Percentiles rank a stretch among this genome's conserved stretches.
Conservation (phyloP, 169 alveolate genomes). For the Eimeria acervulina region DNA sequence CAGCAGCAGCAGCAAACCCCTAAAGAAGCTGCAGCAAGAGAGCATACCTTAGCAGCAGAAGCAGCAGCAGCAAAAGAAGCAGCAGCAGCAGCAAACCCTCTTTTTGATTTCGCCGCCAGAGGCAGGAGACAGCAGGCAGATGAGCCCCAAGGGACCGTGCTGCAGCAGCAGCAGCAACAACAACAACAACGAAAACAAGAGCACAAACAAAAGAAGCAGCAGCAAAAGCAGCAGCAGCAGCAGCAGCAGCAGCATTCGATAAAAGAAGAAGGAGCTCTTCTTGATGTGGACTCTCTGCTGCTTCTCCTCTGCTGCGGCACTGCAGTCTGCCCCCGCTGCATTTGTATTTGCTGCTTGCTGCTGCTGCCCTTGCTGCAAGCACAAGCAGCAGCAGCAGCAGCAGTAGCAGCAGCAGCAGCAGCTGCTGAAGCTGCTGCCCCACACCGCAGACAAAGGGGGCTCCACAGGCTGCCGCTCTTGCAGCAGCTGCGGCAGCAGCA, state of each 20-base stretch:
- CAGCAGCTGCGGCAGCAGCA: conserved; percentile 11
- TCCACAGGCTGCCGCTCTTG: background rate
- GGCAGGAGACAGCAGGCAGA: conserved; percentile 49
- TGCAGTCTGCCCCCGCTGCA: background rate
- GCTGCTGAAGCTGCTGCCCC: background rate
- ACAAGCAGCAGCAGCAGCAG: background rate
- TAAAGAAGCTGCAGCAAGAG: background rate
- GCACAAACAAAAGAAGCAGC: background rate
- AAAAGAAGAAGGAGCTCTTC: background rate
- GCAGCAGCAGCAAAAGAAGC: background rate
- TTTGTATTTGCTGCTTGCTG: background rate
- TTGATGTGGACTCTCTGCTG: background rate
- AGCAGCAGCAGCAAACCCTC: conserved; percentile 4
- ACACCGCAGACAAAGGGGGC: background rate
- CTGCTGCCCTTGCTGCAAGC: conserved; percentile 2
- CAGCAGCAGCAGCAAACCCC: background rate
- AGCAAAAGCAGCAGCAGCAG: background rate
- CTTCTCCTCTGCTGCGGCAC: conserved; percentile 39
- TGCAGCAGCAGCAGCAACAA: conserved; percentile 30
- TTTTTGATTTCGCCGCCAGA: background rate
- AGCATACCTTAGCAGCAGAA: background rate
- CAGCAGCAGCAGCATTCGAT: no score
- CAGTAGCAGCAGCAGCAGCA: background rate
- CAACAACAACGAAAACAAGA: background rate
- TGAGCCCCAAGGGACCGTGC: conserved; percentile 40